Evolutionary conservation across 305 asterid genomes (phyloP).

Genomic region (Fraxinus baroniana): DNA sequence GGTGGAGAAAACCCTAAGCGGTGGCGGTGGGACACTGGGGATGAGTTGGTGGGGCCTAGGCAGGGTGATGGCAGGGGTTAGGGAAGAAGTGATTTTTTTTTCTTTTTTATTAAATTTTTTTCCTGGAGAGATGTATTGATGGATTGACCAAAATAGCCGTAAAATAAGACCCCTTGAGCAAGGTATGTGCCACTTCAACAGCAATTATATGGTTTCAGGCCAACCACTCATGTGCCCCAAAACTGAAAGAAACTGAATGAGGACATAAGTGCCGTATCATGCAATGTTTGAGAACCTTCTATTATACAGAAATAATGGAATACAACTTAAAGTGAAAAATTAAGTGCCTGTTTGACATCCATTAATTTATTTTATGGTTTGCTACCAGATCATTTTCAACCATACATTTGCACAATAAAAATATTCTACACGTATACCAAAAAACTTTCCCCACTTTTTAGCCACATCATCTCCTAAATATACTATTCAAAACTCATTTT

Average conservation of each 20-base stretch:
- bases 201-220: background rate
- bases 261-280: background rate
- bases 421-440: background rate
- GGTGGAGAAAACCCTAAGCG: background rate
- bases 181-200: background rate
- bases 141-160: background rate
- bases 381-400: background rate
- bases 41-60: background rate
- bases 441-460: background rate
- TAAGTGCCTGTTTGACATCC: background rate
- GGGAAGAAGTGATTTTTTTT: background rate
- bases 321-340: background rate
- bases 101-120: background rate
- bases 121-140: background rate
- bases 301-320: background rate
- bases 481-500: background rate
- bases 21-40: background rate
- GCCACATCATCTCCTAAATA: background rate
- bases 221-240: background rate
- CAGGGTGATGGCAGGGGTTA: background rate
- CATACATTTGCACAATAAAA: background rate
- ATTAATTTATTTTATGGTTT: background rate
- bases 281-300: background rate
- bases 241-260: background rate
- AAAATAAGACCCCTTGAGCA: background rate